Evolutionary conservation across 345 rosid genomes (phyloP).

Genomic region (Eucalyptus regnans): DNA sequence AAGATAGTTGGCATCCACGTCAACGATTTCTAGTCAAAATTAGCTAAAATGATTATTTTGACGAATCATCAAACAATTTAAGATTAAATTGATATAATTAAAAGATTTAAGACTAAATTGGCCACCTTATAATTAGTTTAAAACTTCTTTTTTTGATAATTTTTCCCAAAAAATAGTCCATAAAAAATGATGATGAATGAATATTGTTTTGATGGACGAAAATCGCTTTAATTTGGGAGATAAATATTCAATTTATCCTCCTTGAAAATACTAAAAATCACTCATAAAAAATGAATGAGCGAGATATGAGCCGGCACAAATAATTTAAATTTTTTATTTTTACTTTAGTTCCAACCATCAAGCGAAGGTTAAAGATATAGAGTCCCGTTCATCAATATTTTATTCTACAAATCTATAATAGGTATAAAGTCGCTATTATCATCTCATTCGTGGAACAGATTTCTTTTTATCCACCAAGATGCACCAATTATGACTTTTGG

Average conservation of each 20-base stretch:
- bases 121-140: accelerated
- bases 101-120: too few relatives aligned
- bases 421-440: background rate
- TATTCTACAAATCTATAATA: background rate
- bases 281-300: background rate
- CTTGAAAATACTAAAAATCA: background rate
- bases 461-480: background rate
- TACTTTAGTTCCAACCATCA: background rate
- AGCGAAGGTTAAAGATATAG: background rate
- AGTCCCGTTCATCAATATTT: background rate
- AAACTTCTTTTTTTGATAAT: too few relatives aligned
- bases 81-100: accelerated
- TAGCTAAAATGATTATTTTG: too few relatives aligned
- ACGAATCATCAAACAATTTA: too few relatives aligned
- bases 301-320: background rate
- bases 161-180: background rate
- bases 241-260: background rate
- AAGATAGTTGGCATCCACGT: accelerated
- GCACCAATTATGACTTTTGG: background rate
- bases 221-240: background rate
- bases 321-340: background rate
- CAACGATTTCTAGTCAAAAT: accelerated
- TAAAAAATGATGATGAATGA: background rate
- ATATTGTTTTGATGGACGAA: background rate
- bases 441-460: background rate